A percentile compares a stretch with the other conserved stretches of the same genome.
Conservation (phyloP, 371 early-diverging fungal species). For the Racocetra persica region DNA sequence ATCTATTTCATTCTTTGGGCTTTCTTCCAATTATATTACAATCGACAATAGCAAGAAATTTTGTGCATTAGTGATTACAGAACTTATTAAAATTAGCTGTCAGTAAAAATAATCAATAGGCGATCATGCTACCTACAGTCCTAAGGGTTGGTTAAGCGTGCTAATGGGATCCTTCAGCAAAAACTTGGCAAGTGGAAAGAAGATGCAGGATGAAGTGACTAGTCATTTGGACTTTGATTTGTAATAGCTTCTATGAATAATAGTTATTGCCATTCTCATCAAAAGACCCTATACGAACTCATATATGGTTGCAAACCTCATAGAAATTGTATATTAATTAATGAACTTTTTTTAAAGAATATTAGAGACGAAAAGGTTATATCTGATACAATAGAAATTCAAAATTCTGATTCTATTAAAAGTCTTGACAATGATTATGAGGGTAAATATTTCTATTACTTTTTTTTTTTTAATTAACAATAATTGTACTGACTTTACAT, state of each 20-base stretch:
- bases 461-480: too few species aligned
- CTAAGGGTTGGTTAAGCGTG: not conserved
- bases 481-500: too few species aligned
- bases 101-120: constrained; percentile 8
- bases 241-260: constrained; percentile 6
- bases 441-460: too few species aligned
- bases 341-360: not conserved
- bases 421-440: too few species aligned
- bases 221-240: constrained; percentile 1
- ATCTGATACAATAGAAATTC: not conserved
- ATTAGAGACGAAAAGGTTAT: not conserved
- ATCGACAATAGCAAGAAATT: constrained; percentile 18
- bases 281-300: constrained; percentile 11
- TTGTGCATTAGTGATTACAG: not conserved
- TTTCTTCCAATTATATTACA: not conserved
- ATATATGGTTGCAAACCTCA: not conserved
- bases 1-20: constrained; percentile 13
- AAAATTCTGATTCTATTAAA: not conserved
- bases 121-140: not conserved
- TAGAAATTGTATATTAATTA: not conserved
- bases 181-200: constrained; percentile 14
- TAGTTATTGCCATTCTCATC: not conserved
- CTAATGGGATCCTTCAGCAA: not conserved
- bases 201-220: not conserved
- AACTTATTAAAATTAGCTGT: constrained; percentile 2